Conservation (phyloP, 208 protist species). For the Crithidia fasciculata region DNA sequence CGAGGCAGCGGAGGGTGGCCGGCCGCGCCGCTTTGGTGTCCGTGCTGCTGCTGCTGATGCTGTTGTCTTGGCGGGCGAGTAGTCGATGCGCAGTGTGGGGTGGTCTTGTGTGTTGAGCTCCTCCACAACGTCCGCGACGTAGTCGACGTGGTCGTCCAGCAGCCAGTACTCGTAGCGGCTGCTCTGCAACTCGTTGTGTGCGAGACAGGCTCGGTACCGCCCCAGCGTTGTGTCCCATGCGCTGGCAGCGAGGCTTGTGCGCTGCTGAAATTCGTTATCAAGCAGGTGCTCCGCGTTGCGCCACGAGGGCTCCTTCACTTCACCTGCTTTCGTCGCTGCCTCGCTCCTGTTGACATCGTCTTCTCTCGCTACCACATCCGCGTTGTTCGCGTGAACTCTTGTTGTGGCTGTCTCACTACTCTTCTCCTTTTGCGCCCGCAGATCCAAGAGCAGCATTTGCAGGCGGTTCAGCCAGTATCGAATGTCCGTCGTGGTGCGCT, state of each 20-base stretch:
- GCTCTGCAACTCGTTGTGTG: slow-evolving; percentile 48
- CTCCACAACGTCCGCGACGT: slow-evolving; percentile 35
- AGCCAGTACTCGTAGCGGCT: slow-evolving; percentile 54
- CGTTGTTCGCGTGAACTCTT: not conserved
- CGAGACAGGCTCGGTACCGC: slow-evolving; percentile 25
- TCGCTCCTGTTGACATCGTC: not conserved
- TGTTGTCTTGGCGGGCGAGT: not conserved
- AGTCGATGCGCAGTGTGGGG: slow-evolving; percentile 31
- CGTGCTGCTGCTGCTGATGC: not conserved
- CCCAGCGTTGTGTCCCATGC: slow-evolving; percentile 42
- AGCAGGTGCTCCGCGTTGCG: slow-evolving; percentile 22
- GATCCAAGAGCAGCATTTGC: slow-evolving; percentile 56
- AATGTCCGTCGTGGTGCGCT: slow-evolving; percentile 54
- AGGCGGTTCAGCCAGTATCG: slow-evolving; percentile 78
- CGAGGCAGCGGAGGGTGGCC: not conserved
- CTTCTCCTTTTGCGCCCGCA: not conserved
- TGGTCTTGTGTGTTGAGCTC: slow-evolving; percentile 45
- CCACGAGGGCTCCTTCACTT: not conserved
- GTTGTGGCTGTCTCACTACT: not conserved
- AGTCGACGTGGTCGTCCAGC: slow-evolving; percentile 35
- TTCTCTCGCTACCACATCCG: not conserved
- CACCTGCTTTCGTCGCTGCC: not conserved
- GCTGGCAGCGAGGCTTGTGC: slow-evolving; percentile 30
- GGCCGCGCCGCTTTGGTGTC: slow-evolving; percentile 4
- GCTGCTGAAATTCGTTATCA: slow-evolving; percentile 11